Evolutionary conservation across 371 early-diverging fungal genomes (phyloP), one percentile per base, ranked within the genome.

Genomic region (Apophysomyces trapeziformis): DNA sequence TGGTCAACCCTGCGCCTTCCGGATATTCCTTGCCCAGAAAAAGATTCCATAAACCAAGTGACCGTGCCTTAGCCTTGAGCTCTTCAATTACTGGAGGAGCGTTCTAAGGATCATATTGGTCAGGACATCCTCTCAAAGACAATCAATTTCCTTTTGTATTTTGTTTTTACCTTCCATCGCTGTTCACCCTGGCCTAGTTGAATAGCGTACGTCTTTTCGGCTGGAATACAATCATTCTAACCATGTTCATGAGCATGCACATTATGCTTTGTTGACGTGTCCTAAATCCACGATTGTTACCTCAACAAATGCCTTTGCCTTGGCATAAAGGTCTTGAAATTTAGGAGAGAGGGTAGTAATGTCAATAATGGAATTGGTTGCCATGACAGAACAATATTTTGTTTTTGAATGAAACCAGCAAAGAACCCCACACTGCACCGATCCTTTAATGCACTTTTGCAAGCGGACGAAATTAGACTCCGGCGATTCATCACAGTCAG

Each of bases 21-120:
- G 80, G 73, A 69, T 92, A 91, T 56, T 89, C 87, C 65, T 85
- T 86, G 36, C 90, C 86, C 69, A 96, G 77, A 81, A 95, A 98
- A 65, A 97, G 75, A 83, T 98, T 98, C 99, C 99, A 98, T 14
- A 98, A 88, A 8, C 98, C 99, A 18, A 96, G 87, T 14, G 83
- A 77, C 68, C 87, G 85, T 0, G 99, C 99, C 70, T 93, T 93
- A 43, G 77, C 72, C 82, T 96, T 96, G 60, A 98, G 90, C 47
- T 88, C 82, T 75, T 95, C 96, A 72, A 97, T 84, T 37, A 96
- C 84, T 37, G 90, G 85, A 35, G 97, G 97, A 43, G 90, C 79
- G 12, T 82, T 66, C 90, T 89, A 72, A 1, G 21, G 11, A 47
- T 60, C 44, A 59, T 11, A 7, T 47, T 39, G 50, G 8, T 45